Evolutionary conservation across 305 asterid species (phyloP).

Genomic region (Fraxinus sp.): DNA sequence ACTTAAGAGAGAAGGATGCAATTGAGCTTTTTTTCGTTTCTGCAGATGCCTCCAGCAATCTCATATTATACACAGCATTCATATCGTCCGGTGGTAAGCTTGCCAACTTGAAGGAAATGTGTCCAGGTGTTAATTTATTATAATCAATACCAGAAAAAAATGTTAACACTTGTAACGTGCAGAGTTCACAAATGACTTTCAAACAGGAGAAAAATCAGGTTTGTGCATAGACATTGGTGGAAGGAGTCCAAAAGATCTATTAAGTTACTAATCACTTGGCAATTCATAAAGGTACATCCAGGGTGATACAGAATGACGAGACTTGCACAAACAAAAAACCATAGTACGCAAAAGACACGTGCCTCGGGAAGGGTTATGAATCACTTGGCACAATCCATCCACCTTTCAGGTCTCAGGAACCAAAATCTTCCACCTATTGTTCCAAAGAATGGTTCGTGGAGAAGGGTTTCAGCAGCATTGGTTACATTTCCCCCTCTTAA

Average conservation of each 20-base stretch:
- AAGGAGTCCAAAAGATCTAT: not conserved
- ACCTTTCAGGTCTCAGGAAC: not conserved
- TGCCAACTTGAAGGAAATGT: slow-evolving; percentile 61
- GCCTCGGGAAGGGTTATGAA: not conserved
- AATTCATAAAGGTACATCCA: not conserved
- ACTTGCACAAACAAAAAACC: not conserved
- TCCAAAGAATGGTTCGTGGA: not conserved
- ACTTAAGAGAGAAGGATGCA: slow-evolving; percentile 83
- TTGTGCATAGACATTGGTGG: not conserved
- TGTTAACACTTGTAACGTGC: not conserved
- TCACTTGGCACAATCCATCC: not conserved
- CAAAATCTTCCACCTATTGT: not conserved
- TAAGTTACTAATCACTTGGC: not conserved
- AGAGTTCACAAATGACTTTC: not conserved
- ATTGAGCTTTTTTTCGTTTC: slow-evolving; percentile 67
- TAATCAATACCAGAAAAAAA: not conserved
- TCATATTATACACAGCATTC: slow-evolving; percentile 95
- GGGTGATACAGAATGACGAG: not conserved
- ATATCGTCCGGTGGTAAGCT: slow-evolving; percentile 74
- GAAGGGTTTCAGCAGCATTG: not conserved
- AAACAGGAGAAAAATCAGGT: not conserved
- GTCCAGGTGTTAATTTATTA: slow-evolving; percentile 18
- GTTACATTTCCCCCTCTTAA: not conserved
- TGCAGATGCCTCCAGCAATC: slow-evolving; percentile 76
- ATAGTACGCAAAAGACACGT: not conserved